These are phyloP conservation scores for Penicillium coffeae DNA, from an alignment of 495 filamentous ascomycete genomes.

Conservation along the genomic window DNA sequence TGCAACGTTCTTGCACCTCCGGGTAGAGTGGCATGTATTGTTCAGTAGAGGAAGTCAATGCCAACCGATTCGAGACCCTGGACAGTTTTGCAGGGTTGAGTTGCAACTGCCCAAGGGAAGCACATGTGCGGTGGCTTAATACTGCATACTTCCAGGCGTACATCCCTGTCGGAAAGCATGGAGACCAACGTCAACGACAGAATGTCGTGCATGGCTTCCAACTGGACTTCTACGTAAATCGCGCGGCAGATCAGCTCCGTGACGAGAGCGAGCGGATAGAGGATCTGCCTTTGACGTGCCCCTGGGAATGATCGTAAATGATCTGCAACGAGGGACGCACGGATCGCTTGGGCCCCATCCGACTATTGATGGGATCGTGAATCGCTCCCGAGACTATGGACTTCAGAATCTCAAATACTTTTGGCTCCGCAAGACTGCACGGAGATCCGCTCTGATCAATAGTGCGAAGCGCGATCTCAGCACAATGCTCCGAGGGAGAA, in stretches of 20 bases:
- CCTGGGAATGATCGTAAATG: conserved; percentile 23
- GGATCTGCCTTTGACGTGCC: conserved; percentile 21
- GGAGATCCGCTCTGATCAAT: background rate
- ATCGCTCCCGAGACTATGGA: conserved; percentile 27
- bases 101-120: background rate
- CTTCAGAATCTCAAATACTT: conserved; percentile 34
- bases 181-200: too few relatives aligned
- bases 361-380: conserved; percentile 31
- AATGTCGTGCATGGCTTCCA: background rate
- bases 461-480: background rate
- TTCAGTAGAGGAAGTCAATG: background rate
- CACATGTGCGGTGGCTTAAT: background rate
- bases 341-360: conserved; percentile 22
- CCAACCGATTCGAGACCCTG: background rate
- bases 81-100: background rate
- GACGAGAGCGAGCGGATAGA: background rate
- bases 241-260: background rate
- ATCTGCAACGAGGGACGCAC: conserved; percentile 23
- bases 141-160: too few relatives aligned
- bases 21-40: background rate
- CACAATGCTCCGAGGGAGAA: background rate
- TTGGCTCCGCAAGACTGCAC: background rate
- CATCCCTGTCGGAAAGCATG: too few relatives aligned
- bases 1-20: too few relatives aligned
- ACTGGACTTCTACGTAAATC: background rate